Evolutionary conservation across 139 green algal genomes (phyloP).

Genomic region (Tetradesmus lagerheimii): DNA sequence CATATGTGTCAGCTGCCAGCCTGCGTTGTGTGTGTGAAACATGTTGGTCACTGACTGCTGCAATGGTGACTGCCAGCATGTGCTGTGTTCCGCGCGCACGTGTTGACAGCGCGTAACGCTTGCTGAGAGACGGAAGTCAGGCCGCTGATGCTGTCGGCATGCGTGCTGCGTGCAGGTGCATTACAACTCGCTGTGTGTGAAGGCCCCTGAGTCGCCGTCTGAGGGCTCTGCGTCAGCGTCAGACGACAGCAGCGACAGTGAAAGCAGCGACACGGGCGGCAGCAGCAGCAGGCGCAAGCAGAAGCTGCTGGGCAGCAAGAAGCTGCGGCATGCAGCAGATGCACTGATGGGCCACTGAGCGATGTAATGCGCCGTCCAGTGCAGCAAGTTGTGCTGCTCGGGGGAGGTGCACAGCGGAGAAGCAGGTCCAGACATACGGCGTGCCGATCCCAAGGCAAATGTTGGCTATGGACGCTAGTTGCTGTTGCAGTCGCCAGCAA

Average conservation of each 20-base stretch:
- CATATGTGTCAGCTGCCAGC: too few species aligned
- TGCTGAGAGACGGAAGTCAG: too few species aligned
- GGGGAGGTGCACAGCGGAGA: too few species aligned
- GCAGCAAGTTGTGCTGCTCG: neutral
- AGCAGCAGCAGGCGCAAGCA: neutral
- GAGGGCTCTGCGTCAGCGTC: neutral
- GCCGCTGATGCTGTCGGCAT: conserved; percentile 6
- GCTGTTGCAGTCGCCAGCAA: too few species aligned
- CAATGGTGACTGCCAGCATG: too few species aligned
- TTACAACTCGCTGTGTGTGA: conserved; percentile 71
- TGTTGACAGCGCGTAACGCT: too few species aligned
- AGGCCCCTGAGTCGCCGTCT: neutral
- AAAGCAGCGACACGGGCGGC: conserved; percentile 2
- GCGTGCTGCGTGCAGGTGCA: conserved; percentile 62
- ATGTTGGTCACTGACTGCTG: too few species aligned
- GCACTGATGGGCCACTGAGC: neutral
- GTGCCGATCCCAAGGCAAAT: too few species aligned
- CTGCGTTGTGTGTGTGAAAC: too few species aligned
- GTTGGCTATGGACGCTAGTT: too few species aligned
- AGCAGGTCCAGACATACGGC: neutral
- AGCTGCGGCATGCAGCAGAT: neutral
- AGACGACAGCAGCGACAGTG: neutral
- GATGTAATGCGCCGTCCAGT: neutral
- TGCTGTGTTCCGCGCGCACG: too few species aligned
- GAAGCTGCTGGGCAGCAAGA: neutral